Conservation (phyloP, 139 green algal genomes). For the Pleodorina starrii region DNA sequence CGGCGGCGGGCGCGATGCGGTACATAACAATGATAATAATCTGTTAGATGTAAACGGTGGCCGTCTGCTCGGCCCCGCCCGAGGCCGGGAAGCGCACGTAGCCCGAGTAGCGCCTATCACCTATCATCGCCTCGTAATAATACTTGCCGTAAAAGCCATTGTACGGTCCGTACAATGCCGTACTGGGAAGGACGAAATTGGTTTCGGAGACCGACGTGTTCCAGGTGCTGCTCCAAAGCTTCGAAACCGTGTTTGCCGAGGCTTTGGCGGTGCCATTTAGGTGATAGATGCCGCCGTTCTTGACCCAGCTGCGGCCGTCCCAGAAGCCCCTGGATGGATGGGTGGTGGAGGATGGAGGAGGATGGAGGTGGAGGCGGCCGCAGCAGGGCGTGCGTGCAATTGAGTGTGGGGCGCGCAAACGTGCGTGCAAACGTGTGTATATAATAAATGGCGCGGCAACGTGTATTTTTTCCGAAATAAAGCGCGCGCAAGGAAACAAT, state of each 20-base stretch:
- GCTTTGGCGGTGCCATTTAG: background rate
- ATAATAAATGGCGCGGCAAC: too few species aligned
- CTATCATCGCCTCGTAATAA: background rate
- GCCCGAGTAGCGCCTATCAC: background rate
- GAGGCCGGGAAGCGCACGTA: background rate
- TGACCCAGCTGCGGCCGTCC: constrained; percentile 17
- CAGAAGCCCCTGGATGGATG: constrained; percentile 8
- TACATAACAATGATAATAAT: too few species aligned
- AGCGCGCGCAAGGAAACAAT: too few species aligned
- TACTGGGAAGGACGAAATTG: background rate
- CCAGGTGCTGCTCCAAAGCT: background rate
- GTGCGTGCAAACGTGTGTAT: too few species aligned
- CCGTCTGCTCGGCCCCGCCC: background rate
- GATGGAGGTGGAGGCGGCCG: too few species aligned
- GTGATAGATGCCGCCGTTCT: constrained; percentile 7
- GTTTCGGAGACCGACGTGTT: background rate
- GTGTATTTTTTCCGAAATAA: too few species aligned
- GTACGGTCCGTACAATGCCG: background rate
- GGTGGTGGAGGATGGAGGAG: too few species aligned
- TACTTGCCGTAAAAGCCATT: constrained; percentile 41
- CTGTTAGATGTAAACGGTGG: too few species aligned
- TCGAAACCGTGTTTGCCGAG: background rate
- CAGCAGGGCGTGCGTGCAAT: too few species aligned
- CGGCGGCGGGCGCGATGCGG: too few species aligned
- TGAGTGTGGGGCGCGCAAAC: too few species aligned